Evolutionary conservation across 192 early-diverging fungal species (phyloP).

Genomic region (Oehlia diaphana): DNA sequence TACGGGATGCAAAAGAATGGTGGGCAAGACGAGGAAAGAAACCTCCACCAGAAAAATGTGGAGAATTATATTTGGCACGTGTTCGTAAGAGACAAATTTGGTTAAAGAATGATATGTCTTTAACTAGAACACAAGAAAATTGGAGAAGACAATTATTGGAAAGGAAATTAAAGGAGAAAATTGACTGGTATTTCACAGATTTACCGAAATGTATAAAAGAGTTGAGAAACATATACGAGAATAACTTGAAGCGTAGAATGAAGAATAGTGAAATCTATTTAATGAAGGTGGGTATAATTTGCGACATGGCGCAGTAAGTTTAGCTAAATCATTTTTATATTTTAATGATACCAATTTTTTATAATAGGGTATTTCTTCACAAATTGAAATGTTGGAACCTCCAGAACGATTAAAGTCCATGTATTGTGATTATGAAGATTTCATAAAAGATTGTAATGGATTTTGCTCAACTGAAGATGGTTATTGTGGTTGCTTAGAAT

Average conservation of each 20-base stretch:
- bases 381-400: conserved; percentile 18
- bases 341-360: too few species aligned
- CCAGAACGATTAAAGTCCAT: conserved; percentile 23
- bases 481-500: conserved; percentile 31
- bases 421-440: conserved; percentile 33
- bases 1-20: conserved; percentile 31
- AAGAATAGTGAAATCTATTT: conserved; percentile 23
- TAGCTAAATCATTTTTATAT: too few species aligned
- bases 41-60: conserved; percentile 30
- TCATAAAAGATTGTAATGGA: conserved; percentile 30
- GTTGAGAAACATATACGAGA: conserved; percentile 15
- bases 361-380: conserved; percentile 14
- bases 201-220: background rate
- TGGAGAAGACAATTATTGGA: conserved; percentile 28
- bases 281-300: conserved; percentile 4
- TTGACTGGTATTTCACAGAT: conserved; percentile 32
- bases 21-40: conserved; percentile 31
- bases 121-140: conserved; percentile 21
- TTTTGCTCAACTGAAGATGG: conserved; percentile 31
- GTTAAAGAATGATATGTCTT: conserved; percentile 19
- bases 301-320: background rate
- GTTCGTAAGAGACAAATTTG: conserved; percentile 26
- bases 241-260: conserved; percentile 25
- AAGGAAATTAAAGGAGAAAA: conserved; percentile 24
- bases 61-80: conserved; percentile 26